A percentile compares a stretch with the other conserved stretches of the same genome.
These are phyloP conservation scores for Trebouxia sp. DNA, from an alignment of 139 green algal genomes.

Conservation along the genomic window DNA sequence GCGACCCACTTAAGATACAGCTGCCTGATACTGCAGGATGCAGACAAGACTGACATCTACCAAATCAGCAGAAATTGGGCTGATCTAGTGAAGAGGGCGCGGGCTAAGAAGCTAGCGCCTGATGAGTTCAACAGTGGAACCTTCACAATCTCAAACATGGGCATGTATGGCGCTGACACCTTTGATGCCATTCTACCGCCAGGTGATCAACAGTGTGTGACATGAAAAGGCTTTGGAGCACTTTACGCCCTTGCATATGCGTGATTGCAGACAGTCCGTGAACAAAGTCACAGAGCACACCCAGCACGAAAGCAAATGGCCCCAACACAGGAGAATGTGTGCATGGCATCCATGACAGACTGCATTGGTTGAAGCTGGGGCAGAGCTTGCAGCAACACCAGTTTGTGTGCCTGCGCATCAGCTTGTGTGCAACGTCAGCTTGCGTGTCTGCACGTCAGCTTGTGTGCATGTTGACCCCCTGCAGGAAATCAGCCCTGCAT, in stretches of 20 bases:
- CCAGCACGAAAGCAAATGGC: background rate
- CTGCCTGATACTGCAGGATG: conserved; percentile 58
- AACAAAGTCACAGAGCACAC: too few relatives aligned
- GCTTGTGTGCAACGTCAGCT: background rate
- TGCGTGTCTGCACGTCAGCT: background rate
- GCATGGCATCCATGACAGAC: too few relatives aligned
- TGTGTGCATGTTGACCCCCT: too few relatives aligned
- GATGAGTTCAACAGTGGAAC: conserved; percentile 88
- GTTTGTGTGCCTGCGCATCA: background rate
- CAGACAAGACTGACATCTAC: conserved; percentile 95
- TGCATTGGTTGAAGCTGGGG: too few relatives aligned
- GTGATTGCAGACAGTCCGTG: too few relatives aligned
- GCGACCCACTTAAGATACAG: too few relatives aligned
- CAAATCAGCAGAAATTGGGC: conserved; percentile 81
- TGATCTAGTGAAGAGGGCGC: conserved; percentile 91
- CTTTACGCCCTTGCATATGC: background rate
- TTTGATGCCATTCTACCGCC: conserved; percentile 97
- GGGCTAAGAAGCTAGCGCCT: conserved; percentile 88
- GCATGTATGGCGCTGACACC: conserved; percentile 96
- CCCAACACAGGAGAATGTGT: too few relatives aligned
- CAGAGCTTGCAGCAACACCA: too few relatives aligned
- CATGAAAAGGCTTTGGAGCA: too few relatives aligned
- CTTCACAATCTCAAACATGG: conserved; percentile 99
- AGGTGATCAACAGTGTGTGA: conserved; percentile 53
- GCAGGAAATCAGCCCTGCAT: too few relatives aligned